A percentile compares a stretch with the other conserved stretches of the same genome.
phyloP scores from a whole-genome alignment of 306 rosid genomes.

The Trichosanthes cucumerina region DNA sequence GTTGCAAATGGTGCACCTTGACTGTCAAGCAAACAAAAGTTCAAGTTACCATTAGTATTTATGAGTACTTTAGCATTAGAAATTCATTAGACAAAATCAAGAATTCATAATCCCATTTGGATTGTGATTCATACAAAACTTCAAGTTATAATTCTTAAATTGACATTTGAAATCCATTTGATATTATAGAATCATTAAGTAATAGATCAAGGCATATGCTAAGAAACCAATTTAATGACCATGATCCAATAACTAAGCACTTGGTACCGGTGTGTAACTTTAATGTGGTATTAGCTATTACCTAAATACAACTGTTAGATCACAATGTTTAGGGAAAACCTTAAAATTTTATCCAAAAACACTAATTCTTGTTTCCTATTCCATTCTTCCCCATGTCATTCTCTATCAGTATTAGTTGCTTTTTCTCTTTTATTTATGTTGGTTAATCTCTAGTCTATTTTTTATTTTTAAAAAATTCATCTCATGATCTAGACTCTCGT shows the following conservation, averaged over 20 bases:
- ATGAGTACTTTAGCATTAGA: constrained; percentile 22
- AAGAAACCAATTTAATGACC: neutral
- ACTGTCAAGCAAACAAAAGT: constrained; percentile 57
- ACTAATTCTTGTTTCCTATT: neutral
- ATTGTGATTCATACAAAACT: neutral
- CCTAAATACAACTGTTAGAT: neutral
- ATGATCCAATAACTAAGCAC: neutral
- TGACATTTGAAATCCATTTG: neutral
- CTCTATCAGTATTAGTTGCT: neutral
- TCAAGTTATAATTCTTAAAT: neutral
- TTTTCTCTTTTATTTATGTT: neutral
- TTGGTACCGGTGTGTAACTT: neutral
- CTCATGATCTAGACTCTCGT: neutral
- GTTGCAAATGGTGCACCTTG: constrained; percentile 83
- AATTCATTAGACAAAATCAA: constrained; percentile 14
- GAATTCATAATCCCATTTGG: constrained; percentile 14
- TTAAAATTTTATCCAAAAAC: neutral
- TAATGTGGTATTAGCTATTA: neutral
- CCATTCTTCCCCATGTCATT: neutral
- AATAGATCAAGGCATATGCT: neutral
- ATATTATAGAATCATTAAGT: neutral
- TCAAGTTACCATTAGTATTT: constrained; percentile 35
- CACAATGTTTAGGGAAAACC: neutral
- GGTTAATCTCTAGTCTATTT: neutral
- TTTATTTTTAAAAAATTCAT: neutral